Evolutionary conservation across 495 filamentous ascomycete species (phyloP), one percentile per base, ranked within the genome.

Genomic region (Penicillium flavigenum): DNA sequence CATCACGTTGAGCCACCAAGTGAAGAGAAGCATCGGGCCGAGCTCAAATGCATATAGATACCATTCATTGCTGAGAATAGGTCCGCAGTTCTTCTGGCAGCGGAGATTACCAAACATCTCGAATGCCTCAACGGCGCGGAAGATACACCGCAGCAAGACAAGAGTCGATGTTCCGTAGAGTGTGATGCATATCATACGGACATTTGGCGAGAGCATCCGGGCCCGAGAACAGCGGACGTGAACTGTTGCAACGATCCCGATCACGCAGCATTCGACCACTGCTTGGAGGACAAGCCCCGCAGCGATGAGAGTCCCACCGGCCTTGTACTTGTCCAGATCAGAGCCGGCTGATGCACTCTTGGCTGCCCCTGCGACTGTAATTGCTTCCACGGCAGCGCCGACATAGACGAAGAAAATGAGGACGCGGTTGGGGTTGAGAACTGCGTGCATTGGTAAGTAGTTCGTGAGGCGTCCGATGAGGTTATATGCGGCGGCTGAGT

Each of bases 401-500:
- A 74, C 50, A 34, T 70, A 71, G 50, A 76, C 56, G 56, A 76
- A 77, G 32, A 65, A 54, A 16, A 63, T 63, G 11, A 72, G 56
- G 22, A 76, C 70, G 2, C 72, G 71, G 45, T 71, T 63, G 9
- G 74, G 75, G 49, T 76, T 66, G 10, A 79, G 58, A 2, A 73
- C 69, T 24, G 76, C 65, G 59, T 74, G 66, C 73, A 76, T 69
- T 32, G 66, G 74, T 24, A 79, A 65, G 50, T 73, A 74, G 61
- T 75, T 63, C 63, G 84, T 79, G n/a, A 85, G 49, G 4, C 82
- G 76, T 0, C 78, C 83, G 32, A 86, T 73, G 22, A 80, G 68
- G 67, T 83, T 86, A 64, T 85, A 85, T 14, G 82, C 80, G 0
- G 82, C 77, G 9, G 83, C 83, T 0, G 83, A 82, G 63, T 78